These are phyloP conservation scores for Phellopilus nigrolimitatus DNA, from an alignment of 1,284 basidiomycete genomes.

Conservation along the genomic window DNA sequence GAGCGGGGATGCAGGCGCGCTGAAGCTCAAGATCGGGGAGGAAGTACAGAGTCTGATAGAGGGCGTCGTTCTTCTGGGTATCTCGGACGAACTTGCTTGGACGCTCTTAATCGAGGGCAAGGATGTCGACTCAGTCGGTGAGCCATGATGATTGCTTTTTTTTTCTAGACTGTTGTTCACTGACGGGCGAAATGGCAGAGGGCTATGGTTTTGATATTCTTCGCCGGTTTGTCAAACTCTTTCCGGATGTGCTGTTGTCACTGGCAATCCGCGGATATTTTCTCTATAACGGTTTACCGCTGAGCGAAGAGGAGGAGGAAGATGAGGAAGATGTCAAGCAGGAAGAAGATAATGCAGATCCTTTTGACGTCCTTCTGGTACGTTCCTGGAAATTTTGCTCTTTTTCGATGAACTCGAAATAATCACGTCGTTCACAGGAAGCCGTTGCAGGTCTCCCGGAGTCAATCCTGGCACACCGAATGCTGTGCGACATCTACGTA, in stretches of 20 bases:
- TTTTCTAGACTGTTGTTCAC: conserved; percentile 10
- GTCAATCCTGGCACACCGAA: conserved; percentile 69
- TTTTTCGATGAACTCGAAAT: neutral
- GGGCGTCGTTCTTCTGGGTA: conserved; percentile 68
- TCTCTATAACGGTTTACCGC: conserved; percentile 48
- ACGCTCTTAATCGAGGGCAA: conserved; percentile 70
- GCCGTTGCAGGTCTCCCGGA: conserved; percentile 49
- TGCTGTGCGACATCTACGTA: conserved; percentile 71
- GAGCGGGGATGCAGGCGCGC: conserved; percentile 35
- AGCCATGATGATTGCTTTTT: conserved; percentile 25
- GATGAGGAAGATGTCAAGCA: conserved; percentile 29
- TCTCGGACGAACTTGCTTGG: conserved; percentile 83
- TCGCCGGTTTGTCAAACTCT: conserved; percentile 62
- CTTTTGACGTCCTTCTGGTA: conserved; percentile 53
- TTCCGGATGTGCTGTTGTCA: conserved; percentile 58
- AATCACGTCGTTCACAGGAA: conserved; percentile 39
- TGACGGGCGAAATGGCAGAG: conserved; percentile 36
- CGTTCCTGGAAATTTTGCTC: too few relatives aligned
- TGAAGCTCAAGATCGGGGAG: conserved; percentile 48
- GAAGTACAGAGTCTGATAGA: conserved; percentile 67
- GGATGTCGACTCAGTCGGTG: conserved; percentile 68
- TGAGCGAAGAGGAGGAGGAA: conserved; percentile 42
- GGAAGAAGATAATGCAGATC: conserved; percentile 37
- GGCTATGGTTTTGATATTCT: conserved; percentile 63
- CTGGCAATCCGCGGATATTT: conserved; percentile 68